phyloP scores from a whole-genome alignment of 2,329 filamentous ascomycete species.

The Neobulgaria alba region DNA sequence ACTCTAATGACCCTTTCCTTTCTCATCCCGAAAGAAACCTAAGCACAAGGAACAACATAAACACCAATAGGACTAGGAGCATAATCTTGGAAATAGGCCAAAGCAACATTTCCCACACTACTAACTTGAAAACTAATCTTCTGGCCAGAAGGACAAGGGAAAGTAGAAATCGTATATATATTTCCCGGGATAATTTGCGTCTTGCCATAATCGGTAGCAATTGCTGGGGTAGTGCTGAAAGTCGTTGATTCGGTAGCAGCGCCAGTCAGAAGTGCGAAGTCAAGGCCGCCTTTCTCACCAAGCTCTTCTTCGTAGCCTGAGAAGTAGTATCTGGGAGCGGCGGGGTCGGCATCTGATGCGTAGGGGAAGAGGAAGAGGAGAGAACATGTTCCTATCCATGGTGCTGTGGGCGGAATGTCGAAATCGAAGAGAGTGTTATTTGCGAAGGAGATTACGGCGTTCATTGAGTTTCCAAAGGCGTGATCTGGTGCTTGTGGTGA shows the following conservation, averaged over 20 bases:
- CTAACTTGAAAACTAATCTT: constrained; percentile 12
- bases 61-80: constrained; percentile 19
- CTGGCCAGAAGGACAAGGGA: constrained; percentile 18
- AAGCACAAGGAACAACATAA: constrained; percentile 25
- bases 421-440: constrained; percentile 27
- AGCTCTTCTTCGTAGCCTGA: constrained; percentile 23
- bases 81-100: constrained; percentile 24
- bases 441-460: constrained; percentile 18
- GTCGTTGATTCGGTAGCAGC: constrained; percentile 13
- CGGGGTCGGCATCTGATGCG: constrained; percentile 14
- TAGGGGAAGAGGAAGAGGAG: constrained; percentile 27
- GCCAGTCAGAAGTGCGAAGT: constrained; percentile 20
- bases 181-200: constrained; percentile 24
- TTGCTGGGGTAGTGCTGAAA: constrained; percentile 15
- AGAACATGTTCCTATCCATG: constrained; percentile 22
- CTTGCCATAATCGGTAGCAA: constrained; percentile 21
- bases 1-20: too few species aligned
- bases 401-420: constrained; percentile 15
- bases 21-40: too few species aligned
- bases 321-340: constrained; percentile 18
- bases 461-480: constrained; percentile 16
- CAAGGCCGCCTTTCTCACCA: constrained; percentile 19
- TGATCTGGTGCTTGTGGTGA: constrained; percentile 14
- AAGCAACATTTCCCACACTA: constrained; percentile 18
- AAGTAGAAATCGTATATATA: constrained; percentile 23